phyloP scores from a whole-genome alignment of 2,329 filamentous ascomycete genomes.

The Huntiella abstrusa region DNA sequence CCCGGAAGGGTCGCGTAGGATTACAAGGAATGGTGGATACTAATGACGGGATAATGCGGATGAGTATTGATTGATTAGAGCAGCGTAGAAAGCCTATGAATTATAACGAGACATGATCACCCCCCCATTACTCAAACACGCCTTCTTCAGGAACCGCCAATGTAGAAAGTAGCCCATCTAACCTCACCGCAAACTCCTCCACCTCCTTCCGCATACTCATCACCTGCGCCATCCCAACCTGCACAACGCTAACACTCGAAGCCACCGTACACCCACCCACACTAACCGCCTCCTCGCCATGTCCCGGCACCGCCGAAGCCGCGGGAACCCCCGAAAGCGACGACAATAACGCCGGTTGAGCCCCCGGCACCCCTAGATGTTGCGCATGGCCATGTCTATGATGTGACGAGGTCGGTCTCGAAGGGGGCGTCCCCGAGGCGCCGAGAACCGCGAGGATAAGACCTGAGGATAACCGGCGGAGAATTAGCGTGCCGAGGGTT shows the following conservation, averaged over 20 bases:
- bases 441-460: conserved; percentile 44
- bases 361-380: conserved; percentile 9
- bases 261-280: conserved; percentile 26
- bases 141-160: conserved; percentile 35
- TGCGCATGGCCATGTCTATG: not conserved
- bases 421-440: conserved; percentile 16
- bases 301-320: conserved; percentile 17
- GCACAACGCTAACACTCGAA: conserved; percentile 21
- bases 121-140: conserved; percentile 17
- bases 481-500: conserved; percentile 37
- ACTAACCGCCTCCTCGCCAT: conserved; percentile 31
- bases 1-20: conserved; percentile 46
- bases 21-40: conserved; percentile 90
- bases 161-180: conserved; percentile 40
- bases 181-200: conserved; percentile 37
- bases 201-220: conserved; percentile 35
- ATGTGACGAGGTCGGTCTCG: not conserved
- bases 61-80: conserved; percentile 56
- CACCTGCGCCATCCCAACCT: conserved; percentile 24
- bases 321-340: conserved; percentile 17
- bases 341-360: not conserved
- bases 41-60: conserved; percentile 88
- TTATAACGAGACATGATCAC: conserved; percentile 8
- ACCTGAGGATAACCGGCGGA: conserved; percentile 37
- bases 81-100: not conserved